Percentiles rank a stretch among this genome's conserved stretches.
These are phyloP conservation scores for Moniliella sp. DNA, from an alignment of 1,284 basidiomycete species.

Conservation along the genomic window DNA sequence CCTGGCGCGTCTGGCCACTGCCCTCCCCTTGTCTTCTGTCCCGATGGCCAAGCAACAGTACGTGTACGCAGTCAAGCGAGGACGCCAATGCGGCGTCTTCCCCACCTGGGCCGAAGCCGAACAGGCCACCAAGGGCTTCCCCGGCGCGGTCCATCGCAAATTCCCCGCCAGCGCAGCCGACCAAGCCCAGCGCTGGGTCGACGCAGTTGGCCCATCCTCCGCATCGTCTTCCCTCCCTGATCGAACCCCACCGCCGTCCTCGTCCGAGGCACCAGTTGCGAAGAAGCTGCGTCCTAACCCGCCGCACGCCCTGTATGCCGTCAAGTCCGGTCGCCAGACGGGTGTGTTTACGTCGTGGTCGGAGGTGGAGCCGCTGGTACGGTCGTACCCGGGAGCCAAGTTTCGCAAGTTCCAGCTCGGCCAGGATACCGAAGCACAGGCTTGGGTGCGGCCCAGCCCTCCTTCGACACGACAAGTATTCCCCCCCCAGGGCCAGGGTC, in stretches of 20 bases:
- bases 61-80: conserved; percentile 19
- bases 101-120: conserved; percentile 15
- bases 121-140: background rate
- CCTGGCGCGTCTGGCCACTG: too few relatives aligned
- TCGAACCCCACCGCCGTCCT: too few relatives aligned
- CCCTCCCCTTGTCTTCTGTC: background rate
- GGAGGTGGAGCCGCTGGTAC: too few relatives aligned
- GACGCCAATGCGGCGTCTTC: conserved; percentile 20
- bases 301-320: conserved; percentile 19
- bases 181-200: background rate
- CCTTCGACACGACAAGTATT: too few relatives aligned
- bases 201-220: background rate
- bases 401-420: too few relatives aligned
- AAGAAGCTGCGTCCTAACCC: too few relatives aligned
- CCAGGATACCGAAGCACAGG: too few relatives aligned
- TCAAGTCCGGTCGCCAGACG: conserved; percentile 12
- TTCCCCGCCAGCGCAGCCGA: background rate
- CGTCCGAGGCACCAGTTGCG: too few relatives aligned
- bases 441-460: too few relatives aligned
- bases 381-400: too few relatives aligned
- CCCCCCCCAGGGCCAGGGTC: too few relatives aligned
- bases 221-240: too few relatives aligned
- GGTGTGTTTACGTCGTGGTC: conserved; percentile 26
- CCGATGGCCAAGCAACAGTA: conserved; percentile 5
- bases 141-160: background rate